These are phyloP conservation scores for Brachypodium distachyon DNA, from an alignment of 202 grass and related monocot genomes.

Conservation along the genomic window DNA sequence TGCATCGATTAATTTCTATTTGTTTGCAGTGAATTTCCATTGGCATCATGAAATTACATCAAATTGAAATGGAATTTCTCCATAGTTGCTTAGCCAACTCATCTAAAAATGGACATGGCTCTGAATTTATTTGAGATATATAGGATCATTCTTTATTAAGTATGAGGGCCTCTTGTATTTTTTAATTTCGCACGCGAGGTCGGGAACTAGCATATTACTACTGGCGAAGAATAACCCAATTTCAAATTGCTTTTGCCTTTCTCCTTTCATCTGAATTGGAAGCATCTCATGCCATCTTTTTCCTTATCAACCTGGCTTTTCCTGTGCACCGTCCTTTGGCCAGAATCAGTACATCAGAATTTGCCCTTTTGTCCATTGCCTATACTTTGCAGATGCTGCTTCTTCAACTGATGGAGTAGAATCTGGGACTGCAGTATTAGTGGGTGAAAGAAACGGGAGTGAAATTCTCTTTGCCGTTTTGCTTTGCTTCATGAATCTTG, in stretches of 20 bases:
- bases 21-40: background rate
- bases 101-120: background rate
- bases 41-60: background rate
- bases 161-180: background rate
- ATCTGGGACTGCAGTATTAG: background rate
- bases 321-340: background rate
- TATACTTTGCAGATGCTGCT: background rate
- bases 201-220: background rate
- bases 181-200: background rate
- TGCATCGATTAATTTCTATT: background rate
- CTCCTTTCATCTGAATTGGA: background rate
- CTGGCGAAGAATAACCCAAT: no score
- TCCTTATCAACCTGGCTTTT: slow-evolving; percentile 16
- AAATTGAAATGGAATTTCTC: background rate
- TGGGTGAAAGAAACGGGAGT: slow-evolving; percentile 14
- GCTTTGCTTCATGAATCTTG: slow-evolving; percentile 34
- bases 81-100: background rate
- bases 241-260: background rate
- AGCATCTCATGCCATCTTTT: slow-evolving; percentile 7
- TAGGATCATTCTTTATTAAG: background rate
- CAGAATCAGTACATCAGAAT: slow-evolving; percentile 16
- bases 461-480: slow-evolving; percentile 20
- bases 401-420: slow-evolving; percentile 1
- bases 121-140: background rate
- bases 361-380: background rate